Base-by-base conservation (phyloP, 2,329 filamentous ascomycete genomes). In the Penicillium sumatraense region DNA sequence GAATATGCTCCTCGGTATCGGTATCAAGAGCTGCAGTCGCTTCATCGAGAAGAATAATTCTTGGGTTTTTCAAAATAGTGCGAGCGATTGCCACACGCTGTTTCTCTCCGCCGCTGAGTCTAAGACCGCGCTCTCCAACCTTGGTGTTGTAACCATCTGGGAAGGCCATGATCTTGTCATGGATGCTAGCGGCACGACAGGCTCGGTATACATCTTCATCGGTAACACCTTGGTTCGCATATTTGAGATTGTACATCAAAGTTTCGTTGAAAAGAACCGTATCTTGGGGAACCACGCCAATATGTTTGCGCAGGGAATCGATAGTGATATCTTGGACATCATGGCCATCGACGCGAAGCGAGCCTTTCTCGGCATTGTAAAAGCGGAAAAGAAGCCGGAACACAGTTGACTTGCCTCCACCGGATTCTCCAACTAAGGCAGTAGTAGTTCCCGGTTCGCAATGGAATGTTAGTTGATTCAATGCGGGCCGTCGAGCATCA, bases 361-460 rank as follows among this genome's bases (percentile, higher is more conserved):
- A 86, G 31, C 95, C 95, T 49, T 86, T 83, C 49, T 87, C 82
- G 51, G 88, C 86, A 70, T 97, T 96, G 80, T 98, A 99, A 75
- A 97, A 99, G 16, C 95, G 89, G 81, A 96, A 98, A 72, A 99
- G 87, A 46, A 98, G 84, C 48, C 95, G 89, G 80, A 99, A 97
- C 23, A 99, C 85, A 0, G 95, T 99, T 2, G 93, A 98, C 75
- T 99, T 99, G 62, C 95, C 95, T 56, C 95, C 95, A 42, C 95
- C 95, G 27, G 93, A 98, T 73, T 98, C 93, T 60, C 95, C 95
- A 16, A 99, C 95, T 61, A 99, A 88, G 0, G 95, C 95, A 5
- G 93, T 99, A 0, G 93, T 98, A 1, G 92, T 97, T 49, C 95
- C 95, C 2, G 95, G 93, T 16, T 80, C 78, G 72, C 93, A 97